phyloP scores from a whole-genome alignment of 2,329 filamentous ascomycete genomes.

The Dryadomyces quercivorus region DNA sequence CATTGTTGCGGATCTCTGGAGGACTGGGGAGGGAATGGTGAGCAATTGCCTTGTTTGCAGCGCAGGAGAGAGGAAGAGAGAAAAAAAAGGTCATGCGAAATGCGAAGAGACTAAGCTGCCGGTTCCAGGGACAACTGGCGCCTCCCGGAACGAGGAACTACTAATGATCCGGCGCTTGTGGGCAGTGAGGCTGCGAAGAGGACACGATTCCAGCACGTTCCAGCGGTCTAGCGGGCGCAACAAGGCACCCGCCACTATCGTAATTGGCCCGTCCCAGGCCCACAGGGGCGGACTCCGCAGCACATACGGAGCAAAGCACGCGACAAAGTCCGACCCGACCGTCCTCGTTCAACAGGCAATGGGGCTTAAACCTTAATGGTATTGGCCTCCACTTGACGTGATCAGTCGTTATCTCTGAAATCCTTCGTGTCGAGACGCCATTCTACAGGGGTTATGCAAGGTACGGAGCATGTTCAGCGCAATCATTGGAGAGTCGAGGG shows the following conservation, averaged over 20 bases:
- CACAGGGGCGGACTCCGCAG: not conserved
- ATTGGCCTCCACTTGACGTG: too few relatives aligned
- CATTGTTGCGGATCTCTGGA: constrained; percentile 31
- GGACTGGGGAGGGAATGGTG: not conserved
- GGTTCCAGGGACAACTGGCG: not conserved
- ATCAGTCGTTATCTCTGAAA: not conserved
- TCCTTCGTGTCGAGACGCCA: too few relatives aligned
- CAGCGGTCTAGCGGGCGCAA: not conserved
- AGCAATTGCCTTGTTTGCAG: not conserved
- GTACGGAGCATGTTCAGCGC: too few relatives aligned
- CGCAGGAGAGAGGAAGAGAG: not conserved
- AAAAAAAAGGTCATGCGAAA: not conserved
- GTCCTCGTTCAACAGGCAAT: not conserved
- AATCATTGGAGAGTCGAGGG: too few relatives aligned
- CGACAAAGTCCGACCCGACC: not conserved
- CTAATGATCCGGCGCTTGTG: not conserved
- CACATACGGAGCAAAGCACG: not conserved
- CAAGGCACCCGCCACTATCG: not conserved
- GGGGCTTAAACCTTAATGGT: too few relatives aligned
- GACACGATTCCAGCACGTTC: constrained; percentile 9
- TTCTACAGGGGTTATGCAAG: too few relatives aligned
- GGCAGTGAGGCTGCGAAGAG: constrained; percentile 3
- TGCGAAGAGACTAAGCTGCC: not conserved
- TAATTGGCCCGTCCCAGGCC: not conserved
- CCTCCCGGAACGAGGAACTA: not conserved